These are phyloP conservation scores for Eimeria sp. DNA, from an alignment of 169 alveolate genomes.

Conservation along the genomic window DNA sequence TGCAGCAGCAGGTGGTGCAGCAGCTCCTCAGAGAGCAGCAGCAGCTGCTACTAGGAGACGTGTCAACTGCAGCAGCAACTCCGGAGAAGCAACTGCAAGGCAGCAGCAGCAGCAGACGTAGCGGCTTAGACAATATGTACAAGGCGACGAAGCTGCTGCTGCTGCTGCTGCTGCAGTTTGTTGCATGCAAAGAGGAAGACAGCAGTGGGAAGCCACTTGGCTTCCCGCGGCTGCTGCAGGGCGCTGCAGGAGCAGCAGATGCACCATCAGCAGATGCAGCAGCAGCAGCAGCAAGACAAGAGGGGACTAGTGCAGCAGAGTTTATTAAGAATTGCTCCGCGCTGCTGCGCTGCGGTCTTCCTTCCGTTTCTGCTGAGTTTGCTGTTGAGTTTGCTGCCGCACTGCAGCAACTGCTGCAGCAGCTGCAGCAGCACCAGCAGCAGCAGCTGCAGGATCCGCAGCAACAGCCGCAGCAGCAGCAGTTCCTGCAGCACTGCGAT, in stretches of 20 bases:
- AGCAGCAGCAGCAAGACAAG: conserved; percentile 28
- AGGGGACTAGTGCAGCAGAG: conserved; percentile 8
- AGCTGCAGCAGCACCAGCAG: not conserved
- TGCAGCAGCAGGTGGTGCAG: conserved; percentile 64
- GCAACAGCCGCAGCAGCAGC: conserved; percentile 53
- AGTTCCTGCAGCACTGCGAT: conserved; percentile 27
- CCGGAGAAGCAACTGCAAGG: conserved; percentile 6
- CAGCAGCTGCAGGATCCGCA: not conserved
- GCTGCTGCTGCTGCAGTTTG: conserved; percentile 68
- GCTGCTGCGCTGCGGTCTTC: conserved; percentile 40
- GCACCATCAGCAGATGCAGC: conserved; percentile 16
- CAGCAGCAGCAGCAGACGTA: conserved; percentile 71
- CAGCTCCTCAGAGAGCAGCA: conserved; percentile 37
- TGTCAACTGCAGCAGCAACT: not conserved
- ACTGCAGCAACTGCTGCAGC: conserved; percentile 51
- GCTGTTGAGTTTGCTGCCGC: conserved; percentile 51
- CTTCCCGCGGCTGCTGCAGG: conserved; percentile 18
- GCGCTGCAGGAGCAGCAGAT: conserved; percentile 13
- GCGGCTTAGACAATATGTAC: conserved; percentile 2
- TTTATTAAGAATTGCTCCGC: not conserved
- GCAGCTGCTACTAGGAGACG: conserved; percentile 22
- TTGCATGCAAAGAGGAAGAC: not conserved
- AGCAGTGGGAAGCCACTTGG: conserved; percentile 25
- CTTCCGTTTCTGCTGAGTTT: not conserved
- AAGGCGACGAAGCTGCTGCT: conserved; percentile 59